These are phyloP conservation scores for Synchytrium microbalum DNA, from an alignment of 371 early-diverging fungal species.

Conservation along the genomic window DNA sequence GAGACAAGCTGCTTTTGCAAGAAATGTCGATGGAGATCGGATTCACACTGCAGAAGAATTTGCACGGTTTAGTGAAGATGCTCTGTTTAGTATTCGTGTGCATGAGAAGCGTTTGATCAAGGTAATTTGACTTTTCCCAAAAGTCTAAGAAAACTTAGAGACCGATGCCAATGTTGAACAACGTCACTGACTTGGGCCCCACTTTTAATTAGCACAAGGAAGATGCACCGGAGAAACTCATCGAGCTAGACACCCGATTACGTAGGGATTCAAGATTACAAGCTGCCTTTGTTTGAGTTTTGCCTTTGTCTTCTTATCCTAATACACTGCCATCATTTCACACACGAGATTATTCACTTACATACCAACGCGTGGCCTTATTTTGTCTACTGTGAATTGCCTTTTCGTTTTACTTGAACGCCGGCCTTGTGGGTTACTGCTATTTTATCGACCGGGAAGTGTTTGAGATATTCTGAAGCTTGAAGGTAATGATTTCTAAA, in stretches of 20 bases:
- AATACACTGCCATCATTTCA: no score
- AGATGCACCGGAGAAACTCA: slow-evolving; percentile 40
- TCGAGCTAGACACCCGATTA: slow-evolving; percentile 39
- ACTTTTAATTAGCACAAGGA: slow-evolving; percentile 41
- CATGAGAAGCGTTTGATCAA: slow-evolving; percentile 45
- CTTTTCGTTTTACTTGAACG: no score
- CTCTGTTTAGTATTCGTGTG: slow-evolving; percentile 46
- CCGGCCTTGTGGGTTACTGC: no score
- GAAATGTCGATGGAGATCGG: slow-evolving; percentile 14
- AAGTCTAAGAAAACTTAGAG: neutral
- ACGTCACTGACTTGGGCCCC: neutral
- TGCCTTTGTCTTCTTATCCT: no score
- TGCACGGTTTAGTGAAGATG: slow-evolving; percentile 40
- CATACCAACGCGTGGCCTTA: no score
- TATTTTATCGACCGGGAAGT: no score
- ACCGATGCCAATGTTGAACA: no score
- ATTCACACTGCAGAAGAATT: neutral
- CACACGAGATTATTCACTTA: no score
- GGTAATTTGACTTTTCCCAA: slow-evolving; percentile 19
- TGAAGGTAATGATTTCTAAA: no score
- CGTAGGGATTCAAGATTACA: slow-evolving; percentile 30
- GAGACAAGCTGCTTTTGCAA: slow-evolving; percentile 39
- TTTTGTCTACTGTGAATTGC: no score
- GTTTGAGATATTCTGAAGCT: no score
- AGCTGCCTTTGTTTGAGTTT: slow-evolving; percentile 20